Evolutionary conservation across 306 rosid species (phyloP).

Genomic region (Quercus rubra): DNA sequence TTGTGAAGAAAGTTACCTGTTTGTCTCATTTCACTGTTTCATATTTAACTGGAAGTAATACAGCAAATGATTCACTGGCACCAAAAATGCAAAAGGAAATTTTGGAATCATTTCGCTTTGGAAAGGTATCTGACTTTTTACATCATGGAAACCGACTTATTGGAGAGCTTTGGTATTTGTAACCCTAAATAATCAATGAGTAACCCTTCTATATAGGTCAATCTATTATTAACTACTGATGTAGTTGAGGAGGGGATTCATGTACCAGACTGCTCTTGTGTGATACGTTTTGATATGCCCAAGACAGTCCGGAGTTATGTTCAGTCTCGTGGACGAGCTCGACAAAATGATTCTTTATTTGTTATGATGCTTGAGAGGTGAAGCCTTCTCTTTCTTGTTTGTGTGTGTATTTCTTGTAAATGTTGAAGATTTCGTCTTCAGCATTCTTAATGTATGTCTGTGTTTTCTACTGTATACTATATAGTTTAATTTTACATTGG

Average conservation of each 20-base stretch:
- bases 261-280: constrained; percentile 83
- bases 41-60: constrained; percentile 70
- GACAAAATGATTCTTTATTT: constrained; percentile 70
- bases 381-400: constrained; percentile 19
- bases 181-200: constrained; percentile 27
- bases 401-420: not conserved
- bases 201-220: constrained; percentile 55
- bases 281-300: constrained; percentile 89
- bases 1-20: constrained; percentile 50
- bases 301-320: constrained; percentile 83
- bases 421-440: not conserved
- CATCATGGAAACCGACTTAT: constrained; percentile 1
- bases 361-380: constrained; percentile 86
- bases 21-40: constrained; percentile 73
- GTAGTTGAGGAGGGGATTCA: constrained; percentile 97
- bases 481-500: not conserved
- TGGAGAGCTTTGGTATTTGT: constrained; percentile 5
- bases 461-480: not conserved
- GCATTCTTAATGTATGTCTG: not conserved
- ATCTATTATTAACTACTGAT: constrained; percentile 83
- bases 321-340: constrained; percentile 89
- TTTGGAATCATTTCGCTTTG: constrained; percentile 64
- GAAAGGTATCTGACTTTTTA: constrained; percentile 57
- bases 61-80: constrained; percentile 59
- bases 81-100: constrained; percentile 70